phyloP scores from a whole-genome alignment of 371 early-diverging fungal species.

The Apophysomyces sp. region DNA sequence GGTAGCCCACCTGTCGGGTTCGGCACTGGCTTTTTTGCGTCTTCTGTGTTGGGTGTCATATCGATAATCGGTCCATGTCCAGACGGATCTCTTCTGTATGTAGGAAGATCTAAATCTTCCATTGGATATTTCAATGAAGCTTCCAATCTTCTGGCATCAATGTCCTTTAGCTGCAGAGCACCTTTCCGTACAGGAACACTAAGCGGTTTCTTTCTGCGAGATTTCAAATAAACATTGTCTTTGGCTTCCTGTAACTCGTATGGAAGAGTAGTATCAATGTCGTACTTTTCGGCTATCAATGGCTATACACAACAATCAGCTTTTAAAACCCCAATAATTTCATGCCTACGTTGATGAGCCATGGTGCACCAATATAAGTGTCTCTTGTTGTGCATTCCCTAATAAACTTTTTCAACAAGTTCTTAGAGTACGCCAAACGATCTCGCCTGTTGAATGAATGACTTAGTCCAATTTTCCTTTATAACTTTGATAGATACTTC shows the following conservation, averaged over 20 bases:
- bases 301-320: conserved; percentile 17
- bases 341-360: conserved; percentile 60
- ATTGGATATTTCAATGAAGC: conserved; percentile 54
- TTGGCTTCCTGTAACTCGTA: conserved; percentile 41
- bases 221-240: conserved; percentile 44
- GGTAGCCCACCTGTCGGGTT: conserved; percentile 40
- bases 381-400: conserved; percentile 68
- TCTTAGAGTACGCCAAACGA: conserved; percentile 68
- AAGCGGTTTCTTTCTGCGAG: conserved; percentile 40
- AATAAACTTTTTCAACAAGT: conserved; percentile 67
- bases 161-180: conserved; percentile 8
- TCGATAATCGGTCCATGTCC: conserved; percentile 29
- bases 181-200: conserved; percentile 7
- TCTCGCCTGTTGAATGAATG: conserved; percentile 48
- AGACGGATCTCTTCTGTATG: conserved; percentile 31
- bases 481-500: conserved; percentile 23
- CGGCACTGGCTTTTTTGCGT: conserved; percentile 3
- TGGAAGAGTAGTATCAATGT: conserved; percentile 52
- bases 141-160: conserved; percentile 35
- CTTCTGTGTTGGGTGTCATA: conserved; percentile 31
- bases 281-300: conserved; percentile 42
- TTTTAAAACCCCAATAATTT: background rate
- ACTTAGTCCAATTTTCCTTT: background rate
- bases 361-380: conserved; percentile 71
- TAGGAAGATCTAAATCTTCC: conserved; percentile 57